These are phyloP conservation scores for Saturnispora zaruensis DNA, from an alignment of 805 yeast species.

Conservation along the genomic window DNA sequence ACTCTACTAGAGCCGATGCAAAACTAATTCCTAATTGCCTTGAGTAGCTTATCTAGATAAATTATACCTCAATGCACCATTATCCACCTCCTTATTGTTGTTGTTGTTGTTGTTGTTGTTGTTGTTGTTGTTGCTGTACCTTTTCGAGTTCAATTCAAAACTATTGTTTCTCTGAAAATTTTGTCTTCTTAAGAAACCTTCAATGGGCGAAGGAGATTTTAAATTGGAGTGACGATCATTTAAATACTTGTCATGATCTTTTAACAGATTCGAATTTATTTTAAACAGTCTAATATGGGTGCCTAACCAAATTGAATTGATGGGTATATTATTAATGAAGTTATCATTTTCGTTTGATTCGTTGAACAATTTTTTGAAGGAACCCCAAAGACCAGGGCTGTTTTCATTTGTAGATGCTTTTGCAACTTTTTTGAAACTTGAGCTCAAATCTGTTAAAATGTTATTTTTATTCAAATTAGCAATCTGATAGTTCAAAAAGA, in stretches of 20 bases:
- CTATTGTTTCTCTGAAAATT: constrained; percentile 1
- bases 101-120: neutral
- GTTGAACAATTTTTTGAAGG: constrained; percentile 15
- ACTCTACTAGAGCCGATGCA: neutral
- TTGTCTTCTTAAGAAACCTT: constrained; percentile 17
- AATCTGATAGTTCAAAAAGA: constrained; percentile 36
- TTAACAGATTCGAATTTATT: constrained; percentile 16
- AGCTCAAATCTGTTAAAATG: constrained; percentile 29
- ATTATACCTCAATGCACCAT: neutral
- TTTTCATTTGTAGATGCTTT: constrained; percentile 17
- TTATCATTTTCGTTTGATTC: constrained; percentile 8
- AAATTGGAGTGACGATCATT: neutral
- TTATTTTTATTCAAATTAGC: constrained; percentile 19
- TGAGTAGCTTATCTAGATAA: neutral
- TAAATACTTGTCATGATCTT: constrained; percentile 8
- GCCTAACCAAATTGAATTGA: constrained; percentile 36
- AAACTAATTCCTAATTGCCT: too few relatives aligned
- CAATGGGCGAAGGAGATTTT: constrained; percentile 5
- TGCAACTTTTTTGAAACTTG: constrained; percentile 25
- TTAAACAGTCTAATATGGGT: constrained; percentile 39
- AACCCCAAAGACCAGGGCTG: constrained; percentile 24
- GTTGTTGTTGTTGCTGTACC: neutral
- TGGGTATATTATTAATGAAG: constrained; percentile 13
- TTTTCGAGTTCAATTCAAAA: neutral
- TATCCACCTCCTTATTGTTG: neutral